phyloP scores from a whole-genome alignment of 345 rosid species.

The Turnera subulata region DNA sequence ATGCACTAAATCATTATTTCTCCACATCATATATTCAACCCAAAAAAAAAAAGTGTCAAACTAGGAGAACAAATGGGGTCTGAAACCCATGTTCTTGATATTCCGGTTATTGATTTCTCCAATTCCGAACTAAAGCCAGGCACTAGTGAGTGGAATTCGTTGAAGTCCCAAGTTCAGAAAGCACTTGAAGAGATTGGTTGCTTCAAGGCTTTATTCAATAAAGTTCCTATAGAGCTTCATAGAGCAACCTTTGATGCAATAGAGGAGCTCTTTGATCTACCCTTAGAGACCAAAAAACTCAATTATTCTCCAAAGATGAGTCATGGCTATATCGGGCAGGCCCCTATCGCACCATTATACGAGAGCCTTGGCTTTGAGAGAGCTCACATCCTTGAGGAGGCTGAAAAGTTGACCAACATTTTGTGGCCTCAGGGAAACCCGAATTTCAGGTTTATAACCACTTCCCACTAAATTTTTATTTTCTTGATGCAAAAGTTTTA shows the following conservation, averaged over 20 bases:
- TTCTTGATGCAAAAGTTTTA: too few species aligned
- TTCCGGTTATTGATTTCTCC: slow-evolving; percentile 27
- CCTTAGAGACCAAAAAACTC: slow-evolving; percentile 16
- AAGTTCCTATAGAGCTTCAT: slow-evolving; percentile 11
- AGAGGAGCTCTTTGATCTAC: slow-evolving; percentile 24
- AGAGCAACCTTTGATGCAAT: slow-evolving; percentile 11
- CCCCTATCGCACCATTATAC: slow-evolving; percentile 15
- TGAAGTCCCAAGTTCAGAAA: slow-evolving; percentile 8
- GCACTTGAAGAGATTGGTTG: slow-evolving; percentile 36
- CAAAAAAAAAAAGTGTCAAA: background rate
- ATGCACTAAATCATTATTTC: too few species aligned
- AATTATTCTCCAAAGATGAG: slow-evolving; percentile 23
- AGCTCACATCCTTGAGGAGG: background rate
- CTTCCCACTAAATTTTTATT: background rate
- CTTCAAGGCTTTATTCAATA: slow-evolving; percentile 20
- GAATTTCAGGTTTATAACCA: slow-evolving; percentile 17
- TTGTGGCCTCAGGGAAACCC: slow-evolving; percentile 35
- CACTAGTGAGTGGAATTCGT: slow-evolving; percentile 14
- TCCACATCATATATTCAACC: too few species aligned
- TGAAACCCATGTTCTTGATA: background rate
- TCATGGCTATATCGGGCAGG: slow-evolving; percentile 25
- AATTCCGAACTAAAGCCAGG: slow-evolving; percentile 12
- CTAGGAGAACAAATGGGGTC: background rate
- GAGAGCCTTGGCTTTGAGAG: slow-evolving; percentile 32
- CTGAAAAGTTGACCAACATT: slow-evolving; percentile 11